Conservation (phyloP, 768 basidiomycete species). For the Steccherinum ochraceum region DNA sequence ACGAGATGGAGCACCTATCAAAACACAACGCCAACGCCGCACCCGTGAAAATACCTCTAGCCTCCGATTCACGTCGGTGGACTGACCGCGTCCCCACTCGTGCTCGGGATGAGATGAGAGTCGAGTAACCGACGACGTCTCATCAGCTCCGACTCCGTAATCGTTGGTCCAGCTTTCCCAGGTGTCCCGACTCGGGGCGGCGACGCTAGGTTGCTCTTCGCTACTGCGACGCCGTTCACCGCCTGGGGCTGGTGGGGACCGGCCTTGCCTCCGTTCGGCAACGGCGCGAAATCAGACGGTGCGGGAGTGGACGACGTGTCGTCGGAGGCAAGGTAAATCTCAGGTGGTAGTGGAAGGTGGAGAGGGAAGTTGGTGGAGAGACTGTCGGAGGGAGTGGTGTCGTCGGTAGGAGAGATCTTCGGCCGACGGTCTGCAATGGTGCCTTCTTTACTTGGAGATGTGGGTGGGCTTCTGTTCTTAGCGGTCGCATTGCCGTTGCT, state of each 20-base stretch:
- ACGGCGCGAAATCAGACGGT: neutral
- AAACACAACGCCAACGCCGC: too few species aligned
- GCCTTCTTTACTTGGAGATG: neutral
- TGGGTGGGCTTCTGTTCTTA: neutral
- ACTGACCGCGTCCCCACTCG: conserved; percentile 2
- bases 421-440: too few species aligned
- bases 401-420: neutral
- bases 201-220: neutral
- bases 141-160: conserved; percentile 76
- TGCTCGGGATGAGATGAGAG: conserved; percentile 36
- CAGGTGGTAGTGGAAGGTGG: neutral
- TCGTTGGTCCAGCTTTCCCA: conserved; percentile 53
- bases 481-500: conserved; percentile 16
- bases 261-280: neutral
- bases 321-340: neutral
- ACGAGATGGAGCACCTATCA: too few species aligned
- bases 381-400: neutral
- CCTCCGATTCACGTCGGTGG: neutral
- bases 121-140: conserved; percentile 71
- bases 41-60: too few species aligned
- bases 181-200: conserved; percentile 11
- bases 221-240: neutral
- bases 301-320: neutral
- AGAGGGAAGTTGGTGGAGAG: neutral
- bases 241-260: conserved; percentile 10